Evolutionary conservation across 2,329 filamentous ascomycete species (phyloP), one percentile per base, ranked within the genome.

Genomic region (Clonostachys rosea): DNA sequence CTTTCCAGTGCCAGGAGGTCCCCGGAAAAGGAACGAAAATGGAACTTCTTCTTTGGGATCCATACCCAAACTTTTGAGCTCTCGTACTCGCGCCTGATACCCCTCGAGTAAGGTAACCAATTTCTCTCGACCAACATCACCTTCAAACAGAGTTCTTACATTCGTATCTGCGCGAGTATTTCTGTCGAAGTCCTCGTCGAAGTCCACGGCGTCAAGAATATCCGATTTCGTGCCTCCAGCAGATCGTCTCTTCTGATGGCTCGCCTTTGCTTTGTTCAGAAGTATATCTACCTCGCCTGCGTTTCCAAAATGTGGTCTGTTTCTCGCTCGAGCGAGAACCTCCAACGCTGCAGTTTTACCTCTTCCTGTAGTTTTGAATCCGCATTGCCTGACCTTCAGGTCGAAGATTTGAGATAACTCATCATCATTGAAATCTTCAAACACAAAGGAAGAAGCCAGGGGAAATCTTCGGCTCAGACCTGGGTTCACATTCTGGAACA

Each of bases 401-500:
- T 82, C 65, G 0, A 91, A 60, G 11, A 91, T 88, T 10, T 65
- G 52, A 2, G 64, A 58, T 1, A 91, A 65, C 45, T 89, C 78
- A 0, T 62, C 50, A 12, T 85, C 70, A 2, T 65, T 69, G 55
- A 87, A 91, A 57, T 91, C 84, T 16, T 87, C 78, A 56, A 91
- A 91, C 0, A 62, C 58, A 52, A 91, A 91, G 0, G 81, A 83
- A 1, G 75, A 73, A 0, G 75, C 69, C 0, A 88, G 59, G 0
- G 81, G 81, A 49, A 91, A 90, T 1, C 87, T 74, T 30, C 87
- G 69, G 4, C 70, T 72, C 0, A 91, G 70, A 0, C 87, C 87
- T 0, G 86, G 86, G 49, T 91, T 91, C 43, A 81, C 79, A 34
- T 85, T 83, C n/a, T 82, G 79, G 50, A 90, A 83, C 85, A 91